Conservation (phyloP, 2,329 filamentous ascomycete species). For the Ceratocystis cubensis region DNA sequence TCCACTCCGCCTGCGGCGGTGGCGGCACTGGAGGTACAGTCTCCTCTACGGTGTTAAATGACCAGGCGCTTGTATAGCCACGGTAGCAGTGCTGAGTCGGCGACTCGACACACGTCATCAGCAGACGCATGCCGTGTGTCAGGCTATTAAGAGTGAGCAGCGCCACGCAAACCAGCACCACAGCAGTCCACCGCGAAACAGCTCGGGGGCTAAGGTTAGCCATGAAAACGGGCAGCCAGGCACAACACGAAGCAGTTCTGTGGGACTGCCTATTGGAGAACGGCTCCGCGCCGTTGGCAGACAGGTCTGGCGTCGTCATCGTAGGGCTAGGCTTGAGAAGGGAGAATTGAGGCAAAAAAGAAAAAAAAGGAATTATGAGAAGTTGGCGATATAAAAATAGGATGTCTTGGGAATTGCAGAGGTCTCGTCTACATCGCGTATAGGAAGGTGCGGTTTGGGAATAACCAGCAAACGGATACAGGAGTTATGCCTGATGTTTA, state of each 20-base stretch:
- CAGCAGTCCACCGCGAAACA: conserved; percentile 13
- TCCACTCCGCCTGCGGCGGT: conserved; percentile 30
- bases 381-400: not conserved
- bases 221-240: not conserved
- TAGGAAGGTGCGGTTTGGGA: not conserved
- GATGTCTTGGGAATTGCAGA: not conserved
- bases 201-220: not conserved
- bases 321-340: not conserved
- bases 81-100: conserved; percentile 26
- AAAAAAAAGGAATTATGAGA: not conserved
- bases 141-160: conserved; percentile 23
- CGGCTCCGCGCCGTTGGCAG: not conserved
- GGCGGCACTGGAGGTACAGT: conserved; percentile 15
- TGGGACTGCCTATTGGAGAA: not conserved
- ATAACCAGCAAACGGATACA: too few species aligned
- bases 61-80: conserved; percentile 30
- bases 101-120: conserved; percentile 24
- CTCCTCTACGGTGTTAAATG: conserved; percentile 32
- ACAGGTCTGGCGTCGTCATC: not conserved
- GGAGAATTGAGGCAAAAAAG: not conserved
- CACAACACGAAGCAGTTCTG: not conserved
- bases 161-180: conserved; percentile 12
- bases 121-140: conserved; percentile 24
- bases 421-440: not conserved
- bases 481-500: too few species aligned